Conservation (phyloP, 805 yeast species). For the Candida insectorum region DNA sequence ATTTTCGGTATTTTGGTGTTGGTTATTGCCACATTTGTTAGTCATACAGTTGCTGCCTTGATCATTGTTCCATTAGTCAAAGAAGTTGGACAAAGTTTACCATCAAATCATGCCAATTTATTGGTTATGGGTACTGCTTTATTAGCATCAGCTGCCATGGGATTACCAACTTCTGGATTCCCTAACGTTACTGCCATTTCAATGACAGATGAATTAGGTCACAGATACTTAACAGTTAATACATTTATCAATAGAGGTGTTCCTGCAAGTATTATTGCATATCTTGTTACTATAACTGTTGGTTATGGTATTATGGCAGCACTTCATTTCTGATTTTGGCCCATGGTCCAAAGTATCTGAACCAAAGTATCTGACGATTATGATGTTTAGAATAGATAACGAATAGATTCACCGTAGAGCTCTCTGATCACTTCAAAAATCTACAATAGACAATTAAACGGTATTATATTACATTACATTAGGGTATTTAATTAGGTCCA, state of each 20-base stretch:
- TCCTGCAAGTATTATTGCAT: conserved; percentile 38
- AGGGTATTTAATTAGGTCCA: conserved; percentile 17
- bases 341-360: too few species aligned
- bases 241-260: conserved; percentile 43
- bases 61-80: conserved; percentile 40
- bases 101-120: conserved; percentile 34
- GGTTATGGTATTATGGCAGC: conserved; percentile 41
- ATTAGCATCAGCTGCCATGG: conserved; percentile 44
- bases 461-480: too few species aligned
- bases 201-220: conserved; percentile 41
- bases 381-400: too few species aligned
- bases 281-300: conserved; percentile 29
- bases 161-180: conserved; percentile 43
- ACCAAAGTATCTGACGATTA: too few species aligned
- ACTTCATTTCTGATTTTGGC: conserved; percentile 16
- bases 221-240: conserved; percentile 36
- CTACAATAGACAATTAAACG: too few species aligned
- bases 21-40: conserved; percentile 41
- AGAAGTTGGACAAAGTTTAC: conserved; percentile 37
- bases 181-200: conserved; percentile 44
- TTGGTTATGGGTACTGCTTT: conserved; percentile 42
- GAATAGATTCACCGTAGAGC: too few species aligned
- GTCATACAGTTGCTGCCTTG: conserved; percentile 44
- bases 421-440: too few species aligned
- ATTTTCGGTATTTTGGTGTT: conserved; percentile 42